Evolutionary conservation across 208 protist species (phyloP).

Genomic region (Spongospora subterranea): DNA sequence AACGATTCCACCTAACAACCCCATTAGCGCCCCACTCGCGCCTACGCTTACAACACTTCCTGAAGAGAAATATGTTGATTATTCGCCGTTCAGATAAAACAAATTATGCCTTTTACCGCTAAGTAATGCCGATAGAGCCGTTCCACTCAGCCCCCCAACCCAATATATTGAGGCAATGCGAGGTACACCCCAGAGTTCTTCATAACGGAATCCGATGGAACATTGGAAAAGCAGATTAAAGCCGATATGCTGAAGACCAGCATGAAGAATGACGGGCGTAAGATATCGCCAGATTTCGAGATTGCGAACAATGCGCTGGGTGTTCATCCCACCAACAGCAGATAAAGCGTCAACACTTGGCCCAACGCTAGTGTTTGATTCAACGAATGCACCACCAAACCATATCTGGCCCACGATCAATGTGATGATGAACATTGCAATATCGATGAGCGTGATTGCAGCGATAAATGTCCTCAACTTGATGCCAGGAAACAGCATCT

Average conservation of each 20-base stretch:
- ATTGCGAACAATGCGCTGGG: neutral
- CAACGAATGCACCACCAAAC: neutral
- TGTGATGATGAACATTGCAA: slow-evolving; percentile 7
- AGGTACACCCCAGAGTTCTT: neutral
- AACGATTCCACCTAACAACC: slow-evolving; percentile 6
- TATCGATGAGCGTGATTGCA: slow-evolving; percentile 9
- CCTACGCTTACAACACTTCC: slow-evolving; percentile 3
- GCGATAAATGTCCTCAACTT: neutral
- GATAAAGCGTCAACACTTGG: neutral
- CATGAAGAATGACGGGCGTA: slow-evolving; percentile 23
- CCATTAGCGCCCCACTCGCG: slow-evolving; percentile 42
- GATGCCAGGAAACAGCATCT: slow-evolving; percentile 8
- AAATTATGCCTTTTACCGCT: neutral
- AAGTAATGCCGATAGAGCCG: neutral
- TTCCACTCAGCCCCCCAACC: neutral
- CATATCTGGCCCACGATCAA: neutral
- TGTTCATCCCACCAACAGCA: slow-evolving; percentile 4
- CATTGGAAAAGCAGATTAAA: slow-evolving; percentile 50
- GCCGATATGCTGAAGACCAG: slow-evolving; percentile 23
- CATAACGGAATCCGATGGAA: slow-evolving; percentile 28
- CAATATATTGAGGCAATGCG: slow-evolving; percentile 32
- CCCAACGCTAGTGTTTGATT: neutral
- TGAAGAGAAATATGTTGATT: neutral
- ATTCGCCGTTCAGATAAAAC: neutral
- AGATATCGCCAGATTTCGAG: slow-evolving; percentile 12